phyloP scores from a whole-genome alignment of 169 alveolate species.

The Cryptosporidium viatorum region DNA sequence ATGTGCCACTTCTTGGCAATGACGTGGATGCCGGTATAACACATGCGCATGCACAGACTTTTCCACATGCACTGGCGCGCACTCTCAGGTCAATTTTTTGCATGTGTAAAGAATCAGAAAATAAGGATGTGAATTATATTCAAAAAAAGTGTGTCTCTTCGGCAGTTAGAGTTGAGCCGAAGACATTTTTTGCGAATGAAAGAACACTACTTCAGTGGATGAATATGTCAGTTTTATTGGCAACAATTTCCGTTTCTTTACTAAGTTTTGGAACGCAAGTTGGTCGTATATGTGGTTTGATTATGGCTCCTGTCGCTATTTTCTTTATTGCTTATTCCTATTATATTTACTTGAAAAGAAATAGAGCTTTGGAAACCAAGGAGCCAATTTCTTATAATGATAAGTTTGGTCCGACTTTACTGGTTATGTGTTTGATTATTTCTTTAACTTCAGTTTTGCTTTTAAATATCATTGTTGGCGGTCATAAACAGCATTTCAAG shows the following conservation, averaged over 20 bases:
- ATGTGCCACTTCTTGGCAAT: constrained; percentile 29
- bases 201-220: constrained; percentile 84
- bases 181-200: constrained; percentile 86
- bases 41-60: constrained; percentile 6
- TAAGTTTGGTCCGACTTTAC: constrained; percentile 78
- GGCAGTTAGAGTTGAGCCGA: constrained; percentile 85
- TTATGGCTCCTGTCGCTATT: constrained; percentile 84
- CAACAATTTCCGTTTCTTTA: constrained; percentile 83
- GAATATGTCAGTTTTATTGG: constrained; percentile 83
- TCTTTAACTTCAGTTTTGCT: constrained; percentile 47
- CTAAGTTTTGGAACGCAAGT: constrained; percentile 81
- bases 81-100: constrained; percentile 31
- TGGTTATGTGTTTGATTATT: constrained; percentile 42
- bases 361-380: constrained; percentile 81
- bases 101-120: neutral
- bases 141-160: constrained; percentile 60
- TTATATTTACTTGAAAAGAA: constrained; percentile 81
- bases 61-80: constrained; percentile 1
- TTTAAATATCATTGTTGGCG: constrained; percentile 38
- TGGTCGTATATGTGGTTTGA: constrained; percentile 81
- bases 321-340: constrained; percentile 83
- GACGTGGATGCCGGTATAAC: constrained; percentile 8
- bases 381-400: constrained; percentile 85
- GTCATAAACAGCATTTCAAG: constrained; percentile 26
- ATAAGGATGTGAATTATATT: neutral